These are phyloP conservation scores for Effrenium voratum DNA, from an alignment of 73 alveolate species.

Conservation along the genomic window DNA sequence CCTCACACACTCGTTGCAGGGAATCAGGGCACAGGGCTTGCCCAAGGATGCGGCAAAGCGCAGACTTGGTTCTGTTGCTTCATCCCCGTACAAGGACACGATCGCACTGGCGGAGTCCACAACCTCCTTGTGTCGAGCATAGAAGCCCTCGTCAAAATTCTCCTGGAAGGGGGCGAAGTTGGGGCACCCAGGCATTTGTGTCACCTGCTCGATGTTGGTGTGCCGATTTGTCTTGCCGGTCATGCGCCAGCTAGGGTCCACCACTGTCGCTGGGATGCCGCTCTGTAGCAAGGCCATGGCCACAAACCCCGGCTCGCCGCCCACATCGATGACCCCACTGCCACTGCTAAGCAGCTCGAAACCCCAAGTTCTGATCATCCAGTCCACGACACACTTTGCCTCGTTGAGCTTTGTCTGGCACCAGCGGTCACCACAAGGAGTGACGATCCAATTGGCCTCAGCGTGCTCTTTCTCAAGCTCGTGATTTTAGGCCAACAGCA, in stretches of 20 bases:
- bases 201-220: constrained; percentile 65
- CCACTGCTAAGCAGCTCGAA: constrained; percentile 54
- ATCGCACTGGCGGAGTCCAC: constrained; percentile 72
- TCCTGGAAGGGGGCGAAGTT: constrained; percentile 39
- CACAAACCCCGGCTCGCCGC: constrained; percentile 84
- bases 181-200: constrained; percentile 62
- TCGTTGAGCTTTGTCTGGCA: constrained; percentile 90
- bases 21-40: constrained; percentile 75
- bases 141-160: constrained; percentile 67
- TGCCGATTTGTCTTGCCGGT: constrained; percentile 69
- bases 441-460: constrained; percentile 65
- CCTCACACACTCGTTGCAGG: constrained; percentile 76
- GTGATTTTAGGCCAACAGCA: no score
- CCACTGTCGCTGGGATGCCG: constrained; percentile 70
- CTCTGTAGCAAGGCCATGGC: constrained; percentile 51
- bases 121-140: constrained; percentile 7
- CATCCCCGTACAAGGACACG: constrained; percentile 65
- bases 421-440: constrained; percentile 88
- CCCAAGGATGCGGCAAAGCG: constrained; percentile 84
- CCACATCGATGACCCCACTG: constrained; percentile 84
- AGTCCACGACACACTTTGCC: constrained; percentile 62
- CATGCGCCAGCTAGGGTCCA: constrained; percentile 85
- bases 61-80: constrained; percentile 78
- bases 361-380: constrained; percentile 87
- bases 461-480: no score